Base-by-base conservation (phyloP, 495 filamentous ascomycete species). In the Saxispiralis lemnorum region DNA sequence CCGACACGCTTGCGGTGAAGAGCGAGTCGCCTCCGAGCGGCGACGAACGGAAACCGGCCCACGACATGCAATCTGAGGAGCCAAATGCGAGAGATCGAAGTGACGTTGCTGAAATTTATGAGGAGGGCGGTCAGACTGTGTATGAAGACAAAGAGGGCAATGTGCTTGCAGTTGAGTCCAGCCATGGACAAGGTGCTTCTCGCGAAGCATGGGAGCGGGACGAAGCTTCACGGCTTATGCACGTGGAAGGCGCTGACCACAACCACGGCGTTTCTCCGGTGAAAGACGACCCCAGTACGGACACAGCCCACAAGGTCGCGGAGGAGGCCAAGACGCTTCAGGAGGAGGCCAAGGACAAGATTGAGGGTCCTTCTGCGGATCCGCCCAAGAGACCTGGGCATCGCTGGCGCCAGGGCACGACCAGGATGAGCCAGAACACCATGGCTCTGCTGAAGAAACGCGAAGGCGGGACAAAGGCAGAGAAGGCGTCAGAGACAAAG, bases 101-200 rank as follows among this genome's bases (percentile, higher is more conserved):
- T 42, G 12, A 46, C 6, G n/a, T 46, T 1, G 50, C 41, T n/a
- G 60, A 56, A 52, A 56, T 63, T 5, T 96, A 77, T 55, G 71
- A 88, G 50, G 92, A 96, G 63, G 87, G 89, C 17, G 61, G 79
- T 49, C 55, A 93, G 38, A 69, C 93, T 42, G 64, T 96, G 35
- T 68, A 93, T 24, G 92, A 99, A 57, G 80, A 94, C 52, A 68
- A 75, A 47, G 80, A 93, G 42, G 92, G 89, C 21, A 83, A 94
- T 50, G 88, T 96, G 4, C 54, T 96, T 0, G 54, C 56, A n/a
- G 59, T 65, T 0, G 46, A 47, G 31, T 39, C 59, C n/a, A 55
- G 52, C 56, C 30, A 46, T 35, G 46, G 47, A 12, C 35, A 50
- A 14, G 43, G 44, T 10, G 50, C 46, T 17, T 40, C 33, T 4